These are phyloP conservation scores for Fusarium siculi DNA, from an alignment of 2,329 filamentous ascomycete species.

Conservation along the genomic window DNA sequence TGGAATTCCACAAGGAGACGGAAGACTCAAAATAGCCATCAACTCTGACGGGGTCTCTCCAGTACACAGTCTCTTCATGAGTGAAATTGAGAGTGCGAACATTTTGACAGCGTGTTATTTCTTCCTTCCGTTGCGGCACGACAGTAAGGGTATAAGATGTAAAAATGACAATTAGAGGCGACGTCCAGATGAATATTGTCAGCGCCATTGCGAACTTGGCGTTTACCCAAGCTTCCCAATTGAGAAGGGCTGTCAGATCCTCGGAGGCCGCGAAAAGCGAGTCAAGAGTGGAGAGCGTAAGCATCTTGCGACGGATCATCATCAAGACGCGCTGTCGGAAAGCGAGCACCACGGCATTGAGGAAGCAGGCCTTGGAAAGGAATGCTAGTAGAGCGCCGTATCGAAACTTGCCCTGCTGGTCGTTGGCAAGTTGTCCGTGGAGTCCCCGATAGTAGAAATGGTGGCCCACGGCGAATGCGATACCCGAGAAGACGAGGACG, in stretches of 20 bases:
- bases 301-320: conserved; percentile 44
- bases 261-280: conserved; percentile 42
- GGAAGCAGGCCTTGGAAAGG: conserved; percentile 41
- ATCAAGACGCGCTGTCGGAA: conserved; percentile 42
- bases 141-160: conserved; percentile 42
- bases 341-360: conserved; percentile 40
- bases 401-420: conserved; percentile 39
- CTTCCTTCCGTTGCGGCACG: conserved; percentile 6
- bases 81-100: conserved; percentile 42
- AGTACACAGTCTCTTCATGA: conserved; percentile 32
- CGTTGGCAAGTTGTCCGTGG: conserved; percentile 23
- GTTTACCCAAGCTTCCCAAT: conserved; percentile 39
- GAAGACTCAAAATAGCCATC: conserved; percentile 29
- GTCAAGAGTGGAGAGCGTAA: conserved; percentile 41
- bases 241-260: conserved; percentile 39
- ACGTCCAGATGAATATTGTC: conserved; percentile 43
- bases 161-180: conserved; percentile 42
- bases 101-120: conserved; percentile 32
- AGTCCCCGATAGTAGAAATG: conserved; percentile 40
- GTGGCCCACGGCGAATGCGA: conserved; percentile 41
- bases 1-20: conserved; percentile 37
- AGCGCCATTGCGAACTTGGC: conserved; percentile 42
- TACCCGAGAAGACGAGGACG: conserved; percentile 32
- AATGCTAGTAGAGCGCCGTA: conserved; percentile 40
- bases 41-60: conserved; percentile 18